Percentiles rank a stretch among this genome's conserved stretches.
Conservation (phyloP, 148 eudicot species). For the Mesembryanthemum crystallinum region DNA sequence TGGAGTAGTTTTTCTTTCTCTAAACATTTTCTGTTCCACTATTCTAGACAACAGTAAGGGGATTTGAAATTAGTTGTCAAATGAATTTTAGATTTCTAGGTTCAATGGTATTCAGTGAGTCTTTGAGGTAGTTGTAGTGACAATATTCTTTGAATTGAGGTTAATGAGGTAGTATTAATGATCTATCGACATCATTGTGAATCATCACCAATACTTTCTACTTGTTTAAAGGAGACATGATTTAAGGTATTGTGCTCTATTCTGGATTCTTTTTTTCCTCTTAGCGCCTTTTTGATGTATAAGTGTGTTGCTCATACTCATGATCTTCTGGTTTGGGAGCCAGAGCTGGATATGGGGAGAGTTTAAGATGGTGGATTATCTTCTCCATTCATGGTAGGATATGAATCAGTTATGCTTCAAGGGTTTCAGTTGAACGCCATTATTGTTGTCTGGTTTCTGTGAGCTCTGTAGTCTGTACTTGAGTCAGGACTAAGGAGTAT, state of each 20-base stretch:
- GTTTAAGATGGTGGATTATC: background rate
- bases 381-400: background rate
- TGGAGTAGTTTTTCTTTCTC: background rate
- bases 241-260: background rate
- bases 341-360: background rate
- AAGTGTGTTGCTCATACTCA: background rate
- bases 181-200: too few relatives aligned
- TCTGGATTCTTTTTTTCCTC: background rate
- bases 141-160: too few relatives aligned
- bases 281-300: background rate
- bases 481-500: background rate
- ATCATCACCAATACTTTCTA: too few relatives aligned
- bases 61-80: too few relatives aligned
- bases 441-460: background rate
- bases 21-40: too few relatives aligned
- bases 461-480: background rate
- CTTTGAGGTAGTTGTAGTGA: too few relatives aligned
- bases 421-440: background rate
- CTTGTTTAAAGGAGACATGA: background rate
- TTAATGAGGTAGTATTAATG: too few relatives aligned
- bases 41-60: too few relatives aligned
- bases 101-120: too few relatives aligned
- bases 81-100: too few relatives aligned
- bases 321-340: background rate
- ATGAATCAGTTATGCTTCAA: background rate